Evolutionary conservation across 805 yeast species (phyloP).

Genomic region (Teunomyces gatunensis): DNA sequence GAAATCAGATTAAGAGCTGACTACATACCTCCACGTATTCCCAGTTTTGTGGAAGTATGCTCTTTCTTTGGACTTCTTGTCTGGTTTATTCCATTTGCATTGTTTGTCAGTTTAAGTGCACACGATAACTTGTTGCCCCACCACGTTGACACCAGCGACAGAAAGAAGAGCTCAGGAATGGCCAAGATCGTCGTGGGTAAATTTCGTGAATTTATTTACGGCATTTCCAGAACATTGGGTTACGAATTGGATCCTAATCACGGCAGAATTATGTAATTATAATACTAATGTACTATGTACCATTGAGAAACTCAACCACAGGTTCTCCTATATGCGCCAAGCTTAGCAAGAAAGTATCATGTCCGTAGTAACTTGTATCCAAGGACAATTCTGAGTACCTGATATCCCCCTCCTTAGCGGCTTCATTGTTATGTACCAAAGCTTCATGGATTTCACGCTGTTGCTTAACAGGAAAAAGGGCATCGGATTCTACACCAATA

Average conservation of each 20-base stretch:
- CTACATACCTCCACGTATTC: slow-evolving; percentile 64
- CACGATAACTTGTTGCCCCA: slow-evolving; percentile 84
- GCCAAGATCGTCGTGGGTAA: slow-evolving; percentile 65
- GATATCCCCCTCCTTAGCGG: slow-evolving; percentile 23
- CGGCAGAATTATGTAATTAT: slow-evolving; percentile 43
- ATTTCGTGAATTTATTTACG: slow-evolving; percentile 46
- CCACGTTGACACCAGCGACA: slow-evolving; percentile 27
- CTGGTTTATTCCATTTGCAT: slow-evolving; percentile 91
- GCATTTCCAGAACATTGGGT: slow-evolving; percentile 56
- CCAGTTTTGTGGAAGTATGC: slow-evolving; percentile 86
- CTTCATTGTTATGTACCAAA: slow-evolving; percentile 37
- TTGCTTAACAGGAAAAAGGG: slow-evolving; percentile 92
- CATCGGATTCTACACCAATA: slow-evolving; percentile 91
- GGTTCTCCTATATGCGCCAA: slow-evolving; percentile 79
- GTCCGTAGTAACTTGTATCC: slow-evolving; percentile 81
- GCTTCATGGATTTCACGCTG: slow-evolving; percentile 75
- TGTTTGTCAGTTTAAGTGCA: slow-evolving; percentile 89
- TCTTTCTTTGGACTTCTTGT: slow-evolving; percentile 91
- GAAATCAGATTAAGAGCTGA: slow-evolving; percentile 55
- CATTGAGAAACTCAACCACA: slow-evolving; percentile 55
- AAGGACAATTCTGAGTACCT: slow-evolving; percentile 72
- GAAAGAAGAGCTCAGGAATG: slow-evolving; percentile 48
- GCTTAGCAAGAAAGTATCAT: slow-evolving; percentile 84
- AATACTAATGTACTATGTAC: neutral
- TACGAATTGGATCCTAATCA: slow-evolving; percentile 51